Evolutionary conservation across 1,284 basidiomycete genomes (phyloP), one percentile per base, ranked within the genome.

Genomic region (Xerocomus nothofagi): DNA sequence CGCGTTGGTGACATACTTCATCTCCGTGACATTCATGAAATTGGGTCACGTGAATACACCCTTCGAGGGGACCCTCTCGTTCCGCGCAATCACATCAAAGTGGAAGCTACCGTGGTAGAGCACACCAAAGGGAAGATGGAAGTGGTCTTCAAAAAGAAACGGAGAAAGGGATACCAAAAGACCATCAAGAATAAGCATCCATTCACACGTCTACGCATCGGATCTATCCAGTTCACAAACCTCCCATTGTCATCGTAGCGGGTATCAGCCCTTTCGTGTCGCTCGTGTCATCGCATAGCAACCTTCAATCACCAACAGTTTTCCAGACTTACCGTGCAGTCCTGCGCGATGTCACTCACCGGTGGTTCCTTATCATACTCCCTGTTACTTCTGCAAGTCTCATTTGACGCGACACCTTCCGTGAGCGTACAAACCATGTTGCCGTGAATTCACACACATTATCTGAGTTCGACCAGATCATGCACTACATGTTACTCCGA

Each of bases 61-160:
- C 77, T 88, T 49, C 91, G 91, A 49, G 88, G 85, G 42, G 80
- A 80, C 56, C 84, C 86, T 6, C 67, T 73, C 57, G 77, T 91
- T 31, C 78, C 83, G 2, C 61, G 78, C 15, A 73, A 75, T 40
- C 72, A 80, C 39, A 85, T 97, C 53, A 76, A 78, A 52, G 88
- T 95, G 36, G 78, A 88, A 55, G 88, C 93, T 18, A 96, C 93
- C 15, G 93, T 99, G 12, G 74, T 98, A 39, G 96, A 99, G 71
- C 94, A 99, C 68, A 98, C 96, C 31, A 97, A 95, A 71, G 91
- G 92, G 15, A 81, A 81, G 42, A 86, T 98, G 86, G 91, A 96
- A 71, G 80, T 79, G 57, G 90, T 93, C 47, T 81, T 94, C 70
- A 97, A 98, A 76, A 96, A 94, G 78, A 99, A 98, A 78, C 77